Percentiles rank a stretch among this genome's conserved stretches.
Conservation (phyloP, 108 stramenopile genomes). For the Nannochloropsis oceanica region DNA sequence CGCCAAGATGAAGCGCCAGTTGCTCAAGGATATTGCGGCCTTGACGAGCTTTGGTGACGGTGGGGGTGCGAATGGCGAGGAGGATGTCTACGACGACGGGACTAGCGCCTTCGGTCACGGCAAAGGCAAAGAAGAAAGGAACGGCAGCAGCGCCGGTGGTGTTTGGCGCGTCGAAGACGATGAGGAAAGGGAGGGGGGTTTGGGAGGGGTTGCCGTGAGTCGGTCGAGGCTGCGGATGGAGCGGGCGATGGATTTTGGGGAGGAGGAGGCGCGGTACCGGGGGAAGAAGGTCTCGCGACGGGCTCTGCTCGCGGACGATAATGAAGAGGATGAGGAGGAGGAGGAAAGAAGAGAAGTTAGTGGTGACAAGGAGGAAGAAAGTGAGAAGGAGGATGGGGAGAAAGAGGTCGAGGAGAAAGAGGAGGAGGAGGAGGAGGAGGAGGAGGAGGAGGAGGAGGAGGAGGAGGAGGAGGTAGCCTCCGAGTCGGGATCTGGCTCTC, state of each 20-base stretch:
- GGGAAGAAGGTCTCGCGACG: not conserved
- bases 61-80: not conserved
- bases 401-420: not conserved
- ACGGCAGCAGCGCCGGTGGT: not conserved
- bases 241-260: not conserved
- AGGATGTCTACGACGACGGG: not conserved
- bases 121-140: not conserved
- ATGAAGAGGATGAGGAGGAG: not conserved
- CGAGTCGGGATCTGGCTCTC: no score
- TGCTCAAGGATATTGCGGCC: not conserved
- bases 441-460: not conserved
- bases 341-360: not conserved
- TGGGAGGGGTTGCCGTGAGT: not conserved
- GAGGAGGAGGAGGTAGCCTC: not conserved
- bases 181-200: not conserved
- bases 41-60: not conserved
- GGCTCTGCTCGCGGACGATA: not conserved
- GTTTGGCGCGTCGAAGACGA: not conserved
- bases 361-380: not conserved
- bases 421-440: not conserved
- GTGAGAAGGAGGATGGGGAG: not conserved
- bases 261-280: not conserved
- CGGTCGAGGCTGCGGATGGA: not conserved
- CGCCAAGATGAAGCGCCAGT: not conserved
- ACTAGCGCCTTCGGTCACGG: not conserved